Percentiles rank a stretch among this genome's conserved stretches.
These are phyloP conservation scores for Sclerospora graminicola DNA, from an alignment of 352 stramenopile species.

Conservation along the genomic window DNA sequence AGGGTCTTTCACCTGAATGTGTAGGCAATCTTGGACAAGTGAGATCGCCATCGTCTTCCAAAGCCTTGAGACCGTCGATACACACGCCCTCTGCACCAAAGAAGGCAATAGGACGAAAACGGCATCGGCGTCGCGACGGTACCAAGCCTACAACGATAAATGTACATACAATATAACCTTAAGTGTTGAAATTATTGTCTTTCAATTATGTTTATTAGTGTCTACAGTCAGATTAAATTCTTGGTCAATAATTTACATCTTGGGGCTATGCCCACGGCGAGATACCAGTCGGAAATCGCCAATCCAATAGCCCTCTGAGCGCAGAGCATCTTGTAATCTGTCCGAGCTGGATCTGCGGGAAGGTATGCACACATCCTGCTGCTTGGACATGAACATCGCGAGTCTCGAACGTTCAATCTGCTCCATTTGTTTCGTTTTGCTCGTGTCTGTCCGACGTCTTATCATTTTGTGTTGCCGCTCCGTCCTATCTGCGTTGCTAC, in stretches of 20 bases:
- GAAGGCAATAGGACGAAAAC: background rate
- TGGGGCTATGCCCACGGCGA: constrained; percentile 7
- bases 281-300: constrained; percentile 47
- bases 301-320: constrained; percentile 71
- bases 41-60: constrained; percentile 11
- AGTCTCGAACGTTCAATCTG: constrained; percentile 17
- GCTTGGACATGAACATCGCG: constrained; percentile 20
- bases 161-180: too few relatives aligned
- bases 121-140: too few relatives aligned
- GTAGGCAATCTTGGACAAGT: constrained; percentile 2
- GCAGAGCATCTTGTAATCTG: constrained; percentile 43
- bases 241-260: constrained; percentile 25
- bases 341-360: constrained; percentile 24
- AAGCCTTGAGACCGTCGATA: background rate
- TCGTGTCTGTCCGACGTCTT: constrained; percentile 15
- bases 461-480: constrained; percentile 12
- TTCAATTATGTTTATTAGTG: background rate
- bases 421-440: constrained; percentile 3
- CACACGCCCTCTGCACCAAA: background rate
- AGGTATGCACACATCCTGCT: constrained; percentile 13
- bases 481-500: constrained; percentile 2
- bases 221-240: background rate
- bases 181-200: background rate
- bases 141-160: too few relatives aligned
- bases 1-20: constrained; percentile 4